Conservation (phyloP, 2,329 filamentous ascomycete genomes). For the Peltaster fructicola region DNA sequence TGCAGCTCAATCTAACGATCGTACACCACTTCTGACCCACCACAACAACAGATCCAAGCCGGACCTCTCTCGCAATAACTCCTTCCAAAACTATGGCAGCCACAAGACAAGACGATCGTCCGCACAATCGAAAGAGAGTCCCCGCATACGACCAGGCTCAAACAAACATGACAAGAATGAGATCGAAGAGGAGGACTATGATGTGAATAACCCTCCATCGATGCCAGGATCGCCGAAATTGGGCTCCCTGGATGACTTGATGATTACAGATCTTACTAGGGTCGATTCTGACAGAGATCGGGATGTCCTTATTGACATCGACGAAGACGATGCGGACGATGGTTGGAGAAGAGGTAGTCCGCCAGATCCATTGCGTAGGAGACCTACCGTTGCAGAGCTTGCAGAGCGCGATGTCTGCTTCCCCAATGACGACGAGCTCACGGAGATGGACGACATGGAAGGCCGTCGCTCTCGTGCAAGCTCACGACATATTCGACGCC, state of each 20-base stretch:
- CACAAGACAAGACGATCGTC: conserved; percentile 16
- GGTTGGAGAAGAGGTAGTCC: conserved; percentile 12
- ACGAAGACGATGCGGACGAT: conserved; percentile 17
- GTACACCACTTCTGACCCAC: conserved; percentile 35
- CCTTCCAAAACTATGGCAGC: conserved; percentile 13
- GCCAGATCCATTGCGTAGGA: conserved; percentile 23
- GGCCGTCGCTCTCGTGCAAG: conserved; percentile 5
- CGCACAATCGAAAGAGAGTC: conserved; percentile 4
- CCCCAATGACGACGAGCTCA: conserved; percentile 46
- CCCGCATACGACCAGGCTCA: conserved; percentile 1
- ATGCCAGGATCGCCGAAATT: conserved; percentile 40
- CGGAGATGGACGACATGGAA: conserved; percentile 19
- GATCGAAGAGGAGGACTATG: conserved; percentile 27
- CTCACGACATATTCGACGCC: conserved; percentile 29
- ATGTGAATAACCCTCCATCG: conserved; percentile 49
- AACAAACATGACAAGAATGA: conserved; percentile 2
- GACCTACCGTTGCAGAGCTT: conserved; percentile 39
- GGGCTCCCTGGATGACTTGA: conserved; percentile 42
- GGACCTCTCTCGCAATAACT: conserved; percentile 13
- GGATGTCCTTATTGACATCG: conserved; percentile 34
- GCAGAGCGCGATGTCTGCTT: conserved; percentile 87
- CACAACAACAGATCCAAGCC: conserved; percentile 18
- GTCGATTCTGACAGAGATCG: conserved; percentile 21
- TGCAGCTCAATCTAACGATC: conserved; percentile 29
- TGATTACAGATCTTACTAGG: conserved; percentile 48